Conservation (phyloP, 1,139 yeast species). For the Taphrina deformans region DNA sequence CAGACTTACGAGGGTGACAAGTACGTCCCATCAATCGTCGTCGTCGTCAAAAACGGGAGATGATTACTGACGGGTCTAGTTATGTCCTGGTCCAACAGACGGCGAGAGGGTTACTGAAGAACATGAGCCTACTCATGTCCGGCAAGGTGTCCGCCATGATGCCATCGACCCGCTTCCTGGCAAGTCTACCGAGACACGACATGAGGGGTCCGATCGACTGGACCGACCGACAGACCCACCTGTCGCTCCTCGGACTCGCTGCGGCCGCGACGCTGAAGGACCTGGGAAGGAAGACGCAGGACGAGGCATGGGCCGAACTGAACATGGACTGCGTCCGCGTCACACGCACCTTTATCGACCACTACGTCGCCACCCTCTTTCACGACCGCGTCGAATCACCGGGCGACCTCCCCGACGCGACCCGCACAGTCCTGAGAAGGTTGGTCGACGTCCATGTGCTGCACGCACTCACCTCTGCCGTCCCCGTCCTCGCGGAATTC, state of each 20-base stretch:
- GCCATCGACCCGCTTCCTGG: conserved; percentile 22
- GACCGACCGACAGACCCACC: background rate
- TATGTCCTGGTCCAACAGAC: conserved; percentile 32
- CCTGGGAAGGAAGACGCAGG: background rate
- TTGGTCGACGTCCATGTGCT: conserved; percentile 11
- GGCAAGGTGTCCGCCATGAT: conserved; percentile 1
- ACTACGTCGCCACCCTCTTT: conserved; percentile 5
- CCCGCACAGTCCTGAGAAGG: background rate
- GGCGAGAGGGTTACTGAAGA: conserved; percentile 28
- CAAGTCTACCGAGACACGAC: background rate
- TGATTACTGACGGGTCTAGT: conserved; percentile 1
- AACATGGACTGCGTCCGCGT: conserved; percentile 28
- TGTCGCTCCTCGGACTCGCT: background rate
- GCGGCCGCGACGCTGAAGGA: conserved; percentile 8
- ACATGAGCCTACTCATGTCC: background rate
- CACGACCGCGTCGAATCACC: background rate
- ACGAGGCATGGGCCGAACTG: conserved; percentile 11
- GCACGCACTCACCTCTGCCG: background rate
- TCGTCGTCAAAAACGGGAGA: no score
- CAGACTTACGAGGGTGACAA: conserved; percentile 33
- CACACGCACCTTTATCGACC: conserved; percentile 20
- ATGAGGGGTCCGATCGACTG: background rate
- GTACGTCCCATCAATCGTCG: conserved; percentile 1
- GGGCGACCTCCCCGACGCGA: background rate
- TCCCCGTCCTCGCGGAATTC: conserved; percentile 21